Base-by-base conservation (phyloP, 345 rosid genomes). In the Pistacia atlantica region DNA sequence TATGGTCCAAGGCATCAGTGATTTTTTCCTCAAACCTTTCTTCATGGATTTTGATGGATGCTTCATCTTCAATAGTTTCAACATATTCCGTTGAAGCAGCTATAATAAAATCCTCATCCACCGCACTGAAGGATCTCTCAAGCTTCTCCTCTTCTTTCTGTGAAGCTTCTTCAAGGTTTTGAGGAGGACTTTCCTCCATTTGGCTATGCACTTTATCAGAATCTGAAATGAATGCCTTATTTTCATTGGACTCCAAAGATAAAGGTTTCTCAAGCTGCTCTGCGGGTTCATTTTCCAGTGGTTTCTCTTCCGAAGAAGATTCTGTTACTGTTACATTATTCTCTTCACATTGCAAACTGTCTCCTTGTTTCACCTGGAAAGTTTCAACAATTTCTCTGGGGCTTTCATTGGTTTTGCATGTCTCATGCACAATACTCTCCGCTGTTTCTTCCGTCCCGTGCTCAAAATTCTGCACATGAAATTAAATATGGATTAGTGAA, bases 391-490 rank as follows among this genome's bases (percentile, higher is more conserved):
- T 42, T 20, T 72, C 42, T 18, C 18, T 28, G 51, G 71, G 55
- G 56, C 52, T 60, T 75, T 64, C 82, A 52, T 51, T 64, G 12
- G 55, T 69, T 60, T 72, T 45, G 57, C 49, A 25, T 35, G 33
- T 72, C 73, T 42, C 80, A 25, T 51, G 57, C 58, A 33, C 73
- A 80, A 51, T 69, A 56, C 74, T 75, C 31, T 78, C 58, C 35
- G 45, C 54, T 35, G 65, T 58, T 75, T 38, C 42, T 55, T 38
- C 67, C 14, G 65, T 65, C 14, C 64, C 45, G 22, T 67, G 33
- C 66, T 74, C 75, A 9, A 65, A 66, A 51, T 65, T 72, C 86
- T 83, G 69, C 55, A 65, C 7, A 33, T 48, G 12, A 73, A 61
- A 65, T 64, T 65, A 51, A 59, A 31, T 59, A 37, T 75, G 60